Evolutionary conservation across 768 basidiomycete genomes (phyloP).

Genomic region (Mycena rebaudengoi): DNA sequence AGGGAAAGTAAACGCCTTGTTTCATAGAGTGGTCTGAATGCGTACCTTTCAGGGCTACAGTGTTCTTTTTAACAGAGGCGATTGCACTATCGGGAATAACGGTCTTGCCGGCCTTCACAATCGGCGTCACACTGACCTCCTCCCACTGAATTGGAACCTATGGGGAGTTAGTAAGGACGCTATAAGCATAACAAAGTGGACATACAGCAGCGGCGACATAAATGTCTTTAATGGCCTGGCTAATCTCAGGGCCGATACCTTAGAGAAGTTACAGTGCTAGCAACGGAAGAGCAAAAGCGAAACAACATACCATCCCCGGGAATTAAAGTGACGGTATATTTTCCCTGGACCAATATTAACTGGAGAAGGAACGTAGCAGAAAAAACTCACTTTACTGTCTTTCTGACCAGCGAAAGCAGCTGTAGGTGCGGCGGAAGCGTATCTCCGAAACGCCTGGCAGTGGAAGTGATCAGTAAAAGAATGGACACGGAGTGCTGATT

Average conservation of each 20-base stretch:
- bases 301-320: constrained; percentile 87
- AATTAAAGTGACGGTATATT: constrained; percentile 95
- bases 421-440: constrained; percentile 83
- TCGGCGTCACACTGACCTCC: constrained; percentile 95
- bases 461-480: constrained; percentile 26
- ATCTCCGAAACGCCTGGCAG: constrained; percentile 62
- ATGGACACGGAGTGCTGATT: background rate
- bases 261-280: constrained; percentile 14
- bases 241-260: constrained; percentile 99
- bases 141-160: constrained; percentile 99
- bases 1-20: background rate
- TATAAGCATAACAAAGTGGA: background rate
- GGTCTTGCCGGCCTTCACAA: constrained; percentile 94
- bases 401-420: constrained; percentile 93
- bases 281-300: constrained; percentile 7
- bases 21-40: background rate
- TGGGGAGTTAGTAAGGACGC: constrained; percentile 1
- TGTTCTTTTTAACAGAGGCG: constrained; percentile 93
- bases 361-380: constrained; percentile 3
- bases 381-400: constrained; percentile 75
- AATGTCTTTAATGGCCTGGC: constrained; percentile 94
- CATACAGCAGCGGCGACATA: constrained; percentile 86
- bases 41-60: constrained; percentile 95
- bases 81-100: constrained; percentile 95
- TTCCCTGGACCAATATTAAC: constrained; percentile 67